These are phyloP conservation scores for Yamadazyma aaseri DNA, from an alignment of 1,139 yeast genomes.

Conservation along the genomic window DNA sequence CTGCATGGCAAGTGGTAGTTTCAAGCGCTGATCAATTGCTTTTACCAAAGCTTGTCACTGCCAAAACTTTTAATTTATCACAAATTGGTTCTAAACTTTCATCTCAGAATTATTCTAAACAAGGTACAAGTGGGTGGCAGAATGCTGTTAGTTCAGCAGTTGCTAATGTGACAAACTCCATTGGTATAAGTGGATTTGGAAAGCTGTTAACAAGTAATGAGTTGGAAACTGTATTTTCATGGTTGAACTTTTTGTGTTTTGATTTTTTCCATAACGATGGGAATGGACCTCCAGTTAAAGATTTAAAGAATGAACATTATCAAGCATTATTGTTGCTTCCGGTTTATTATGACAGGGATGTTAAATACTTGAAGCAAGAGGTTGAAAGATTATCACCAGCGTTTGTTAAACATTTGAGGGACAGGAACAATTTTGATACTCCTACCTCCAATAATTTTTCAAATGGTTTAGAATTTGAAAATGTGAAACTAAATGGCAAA, in stretches of 20 bases:
- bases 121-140: constrained; percentile 40
- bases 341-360: constrained; percentile 61
- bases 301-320: constrained; percentile 61
- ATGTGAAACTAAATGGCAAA: constrained; percentile 4
- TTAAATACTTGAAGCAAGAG: constrained; percentile 51
- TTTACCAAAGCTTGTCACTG: constrained; percentile 68
- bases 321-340: constrained; percentile 67
- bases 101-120: constrained; percentile 10
- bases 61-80: constrained; percentile 40
- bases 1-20: constrained; percentile 72
- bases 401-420: constrained; percentile 48
- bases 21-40: constrained; percentile 63
- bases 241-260: constrained; percentile 65
- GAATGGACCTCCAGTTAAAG: constrained; percentile 73
- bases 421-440: constrained; percentile 36
- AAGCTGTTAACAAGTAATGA: constrained; percentile 59
- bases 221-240: constrained; percentile 66
- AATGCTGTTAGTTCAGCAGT: constrained; percentile 48
- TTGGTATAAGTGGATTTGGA: constrained; percentile 50
- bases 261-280: constrained; percentile 83
- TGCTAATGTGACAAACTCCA: constrained; percentile 46
- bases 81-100: constrained; percentile 20
- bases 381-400: constrained; percentile 58
- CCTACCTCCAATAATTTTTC: not conserved
- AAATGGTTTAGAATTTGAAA: constrained; percentile 5